Evolutionary conservation across 176 grass and related monocot genomes (phyloP), one percentile per base, ranked within the genome.

Genomic region (Hsuehochloa calcarea): DNA sequence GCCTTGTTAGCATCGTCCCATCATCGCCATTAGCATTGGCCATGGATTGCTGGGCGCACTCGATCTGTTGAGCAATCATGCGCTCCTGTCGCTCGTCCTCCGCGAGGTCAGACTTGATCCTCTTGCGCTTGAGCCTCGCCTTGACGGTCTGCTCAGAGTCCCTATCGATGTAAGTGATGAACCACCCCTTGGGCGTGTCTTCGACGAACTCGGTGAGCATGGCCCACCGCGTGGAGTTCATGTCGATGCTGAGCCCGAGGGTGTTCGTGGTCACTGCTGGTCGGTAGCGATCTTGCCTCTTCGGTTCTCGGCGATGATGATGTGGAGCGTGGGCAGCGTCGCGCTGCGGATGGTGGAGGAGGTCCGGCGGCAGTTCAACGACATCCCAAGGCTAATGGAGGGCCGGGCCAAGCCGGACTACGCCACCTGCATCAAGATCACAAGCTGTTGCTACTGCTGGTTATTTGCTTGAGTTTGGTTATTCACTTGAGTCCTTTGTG

Each of bases 121-220:
- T 88, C 68, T 95, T 98, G 52, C 89, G 87, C 89, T 98, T 95
- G 68, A 95, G 89, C 81, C 95, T 89, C 5, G 85, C 89, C 89
- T 98, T 98, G 56, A 95, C 89, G 13, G 90, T 50, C 67, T 92
- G 77, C 88, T 95, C 95, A 0, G 95, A 98, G 68, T 98, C 93
- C 0, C 92, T 79, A 45, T 98, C 95, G 44, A 98, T 90, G 80
- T 95, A 98, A 7, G 95, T 95, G 62, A 98, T 93, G 80, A 98
- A 98, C 93, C 95, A 98, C 0, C 95, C 95, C 86, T 98, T 98
- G 67, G 91, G 95, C 7, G 95, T 98, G 72, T 98, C 95, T 79
- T 98, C 95, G 44, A 93, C 87, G 74, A 96, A 96, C 43, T 96
- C 94, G 8, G 91, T 96, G 84, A 96, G 89, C 64, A 89, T 93